Conservation (phyloP, 768 basidiomycete genomes). For the Obba rivulosa region DNA sequence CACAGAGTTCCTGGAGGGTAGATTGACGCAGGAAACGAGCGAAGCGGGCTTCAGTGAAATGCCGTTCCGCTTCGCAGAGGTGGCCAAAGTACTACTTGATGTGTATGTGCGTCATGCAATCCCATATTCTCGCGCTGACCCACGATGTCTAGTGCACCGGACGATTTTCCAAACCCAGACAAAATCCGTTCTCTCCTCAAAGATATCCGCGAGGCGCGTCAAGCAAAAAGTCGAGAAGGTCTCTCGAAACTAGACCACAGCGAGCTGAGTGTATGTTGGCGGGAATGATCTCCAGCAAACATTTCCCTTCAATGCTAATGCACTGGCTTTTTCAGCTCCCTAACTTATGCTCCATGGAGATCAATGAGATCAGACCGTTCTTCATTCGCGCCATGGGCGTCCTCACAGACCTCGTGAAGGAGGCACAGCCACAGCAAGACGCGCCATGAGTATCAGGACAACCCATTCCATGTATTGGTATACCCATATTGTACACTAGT, state of each 20-base stretch:
- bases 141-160: constrained; percentile 62
- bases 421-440: constrained; percentile 12
- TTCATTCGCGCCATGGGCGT: constrained; percentile 79
- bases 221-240: constrained; percentile 89
- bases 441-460: constrained; percentile 6
- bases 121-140: not conserved
- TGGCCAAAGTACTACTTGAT: constrained; percentile 89
- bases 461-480: not conserved
- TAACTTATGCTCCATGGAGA: constrained; percentile 85
- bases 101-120: constrained; percentile 49
- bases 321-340: constrained; percentile 52
- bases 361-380: constrained; percentile 90
- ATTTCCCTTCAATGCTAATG: not conserved
- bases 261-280: constrained; percentile 62
- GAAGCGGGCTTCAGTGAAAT: constrained; percentile 69
- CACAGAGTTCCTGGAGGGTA: constrained; percentile 75
- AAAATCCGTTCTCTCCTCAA: constrained; percentile 82
- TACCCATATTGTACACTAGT: constrained; percentile 6
- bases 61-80: constrained; percentile 86
- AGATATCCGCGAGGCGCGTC: constrained; percentile 92
- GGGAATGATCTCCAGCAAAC: not conserved
- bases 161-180: constrained; percentile 84
- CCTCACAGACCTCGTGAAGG: constrained; percentile 48
- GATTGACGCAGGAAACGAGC: constrained; percentile 69
- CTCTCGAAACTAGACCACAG: constrained; percentile 74